These are phyloP conservation scores for Elsinoe arachidis DNA, from an alignment of 2,329 filamentous ascomycete genomes.

Conservation along the genomic window DNA sequence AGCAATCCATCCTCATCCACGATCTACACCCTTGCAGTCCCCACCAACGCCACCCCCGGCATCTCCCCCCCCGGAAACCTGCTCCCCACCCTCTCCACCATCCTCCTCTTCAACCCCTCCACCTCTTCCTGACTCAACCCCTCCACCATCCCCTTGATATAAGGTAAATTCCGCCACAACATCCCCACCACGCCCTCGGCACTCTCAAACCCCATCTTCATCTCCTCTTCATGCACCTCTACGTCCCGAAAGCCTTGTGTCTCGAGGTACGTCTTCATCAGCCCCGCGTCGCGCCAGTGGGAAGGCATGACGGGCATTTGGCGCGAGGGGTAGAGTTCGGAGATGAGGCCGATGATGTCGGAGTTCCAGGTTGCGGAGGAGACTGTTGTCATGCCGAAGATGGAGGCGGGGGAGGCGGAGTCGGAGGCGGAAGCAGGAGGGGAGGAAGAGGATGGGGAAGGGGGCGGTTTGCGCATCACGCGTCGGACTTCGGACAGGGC, in stretches of 20 bases:
- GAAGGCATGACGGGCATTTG: background rate
- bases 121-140: conserved; percentile 9
- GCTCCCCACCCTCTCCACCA: conserved; percentile 8
- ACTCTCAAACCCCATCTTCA: conserved; percentile 3
- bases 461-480: background rate
- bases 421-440: too few species aligned
- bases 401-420: too few species aligned
- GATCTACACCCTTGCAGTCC: background rate
- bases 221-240: background rate
- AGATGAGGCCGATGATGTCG: background rate
- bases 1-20: background rate
- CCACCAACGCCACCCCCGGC: background rate
- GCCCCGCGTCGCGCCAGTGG: background rate
- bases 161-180: conserved; percentile 7
- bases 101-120: background rate
- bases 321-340: background rate
- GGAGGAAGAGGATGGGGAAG: too few species aligned
- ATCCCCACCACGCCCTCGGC: background rate
- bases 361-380: background rate
- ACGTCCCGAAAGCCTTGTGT: background rate
- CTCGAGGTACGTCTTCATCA: background rate
- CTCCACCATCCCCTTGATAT: background rate
- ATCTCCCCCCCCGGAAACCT: conserved; percentile 4
- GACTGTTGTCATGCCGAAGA: conserved; percentile 4
- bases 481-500: background rate